These are phyloP conservation scores for Lachnellula occidentalis DNA, from an alignment of 2,329 filamentous ascomycete genomes.

Conservation along the genomic window DNA sequence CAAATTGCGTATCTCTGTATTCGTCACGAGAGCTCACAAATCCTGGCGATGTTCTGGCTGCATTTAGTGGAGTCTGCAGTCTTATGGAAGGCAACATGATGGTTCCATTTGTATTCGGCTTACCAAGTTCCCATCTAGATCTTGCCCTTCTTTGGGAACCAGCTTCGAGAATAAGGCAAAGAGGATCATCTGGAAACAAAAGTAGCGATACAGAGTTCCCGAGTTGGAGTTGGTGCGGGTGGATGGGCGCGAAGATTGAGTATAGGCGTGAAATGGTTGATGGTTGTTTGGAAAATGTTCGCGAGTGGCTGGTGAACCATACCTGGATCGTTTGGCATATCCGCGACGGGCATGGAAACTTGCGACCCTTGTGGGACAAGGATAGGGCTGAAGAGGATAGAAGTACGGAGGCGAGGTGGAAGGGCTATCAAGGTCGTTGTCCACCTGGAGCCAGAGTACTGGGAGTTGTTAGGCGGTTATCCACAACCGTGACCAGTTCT, in stretches of 20 bases:
- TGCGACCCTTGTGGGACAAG: conserved; percentile 29
- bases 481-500: too few relatives aligned
- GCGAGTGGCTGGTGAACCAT: conserved; percentile 31
- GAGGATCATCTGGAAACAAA: too few relatives aligned
- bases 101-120: conserved; percentile 20
- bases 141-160: conserved; percentile 32
- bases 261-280: conserved; percentile 11
- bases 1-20: conserved; percentile 29
- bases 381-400: neutral
- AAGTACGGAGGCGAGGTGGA: neutral
- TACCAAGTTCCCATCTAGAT: conserved; percentile 33
- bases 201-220: conserved; percentile 24
- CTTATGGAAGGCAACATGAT: conserved; percentile 23
- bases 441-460: too few relatives aligned
- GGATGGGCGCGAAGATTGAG: conserved; percentile 24
- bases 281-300: conserved; percentile 26
- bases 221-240: conserved; percentile 35
- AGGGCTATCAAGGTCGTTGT: neutral
- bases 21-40: conserved; percentile 25
- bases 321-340: conserved; percentile 36
- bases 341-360: conserved; percentile 29
- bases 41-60: conserved; percentile 30
- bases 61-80: conserved; percentile 30
- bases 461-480: too few relatives aligned
- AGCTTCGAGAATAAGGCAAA: conserved; percentile 2